Percentiles rank a stretch among this genome's conserved stretches.
Conservation (phyloP, 352 stramenopile genomes). For the Pythium sukuiense region DNA sequence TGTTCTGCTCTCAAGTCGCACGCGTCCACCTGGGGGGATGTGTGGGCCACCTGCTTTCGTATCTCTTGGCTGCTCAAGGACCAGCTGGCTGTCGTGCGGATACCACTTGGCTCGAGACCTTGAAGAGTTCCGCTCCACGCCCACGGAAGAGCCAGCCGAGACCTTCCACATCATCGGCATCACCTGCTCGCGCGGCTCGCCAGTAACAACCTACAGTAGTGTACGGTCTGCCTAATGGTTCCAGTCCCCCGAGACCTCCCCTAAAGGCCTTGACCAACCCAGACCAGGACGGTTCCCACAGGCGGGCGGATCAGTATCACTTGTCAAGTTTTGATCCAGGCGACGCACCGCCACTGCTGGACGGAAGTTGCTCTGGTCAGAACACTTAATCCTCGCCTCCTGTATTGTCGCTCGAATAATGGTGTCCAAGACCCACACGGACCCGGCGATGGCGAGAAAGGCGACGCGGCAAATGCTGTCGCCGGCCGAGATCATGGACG, state of each 20-base stretch:
- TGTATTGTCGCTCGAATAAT: not conserved
- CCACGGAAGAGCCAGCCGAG: not conserved
- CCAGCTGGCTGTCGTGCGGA: not conserved
- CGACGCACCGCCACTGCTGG: not conserved
- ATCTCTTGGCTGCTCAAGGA: not conserved
- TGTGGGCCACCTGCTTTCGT: not conserved
- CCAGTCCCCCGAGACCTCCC: no score
- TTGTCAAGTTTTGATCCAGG: not conserved
- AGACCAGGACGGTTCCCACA: not conserved
- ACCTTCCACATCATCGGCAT: not conserved
- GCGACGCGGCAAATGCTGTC: not conserved
- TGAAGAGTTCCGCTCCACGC: not conserved
- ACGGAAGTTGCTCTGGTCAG: not conserved
- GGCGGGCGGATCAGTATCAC: not conserved
- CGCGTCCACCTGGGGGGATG: not conserved
- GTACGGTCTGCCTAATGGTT: no score
- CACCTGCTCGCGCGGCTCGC: not conserved
- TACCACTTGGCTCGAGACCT: not conserved
- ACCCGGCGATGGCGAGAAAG: constrained; percentile 13
- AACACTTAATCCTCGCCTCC: not conserved
- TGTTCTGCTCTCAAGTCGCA: not conserved
- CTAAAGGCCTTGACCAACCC: not conserved
- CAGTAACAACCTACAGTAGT: not conserved
- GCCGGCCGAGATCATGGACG: not conserved
- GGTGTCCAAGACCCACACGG: not conserved